Evolutionary conservation across 106 monocot genomes (phyloP).

Genomic region (Hemerocallis citrina): DNA sequence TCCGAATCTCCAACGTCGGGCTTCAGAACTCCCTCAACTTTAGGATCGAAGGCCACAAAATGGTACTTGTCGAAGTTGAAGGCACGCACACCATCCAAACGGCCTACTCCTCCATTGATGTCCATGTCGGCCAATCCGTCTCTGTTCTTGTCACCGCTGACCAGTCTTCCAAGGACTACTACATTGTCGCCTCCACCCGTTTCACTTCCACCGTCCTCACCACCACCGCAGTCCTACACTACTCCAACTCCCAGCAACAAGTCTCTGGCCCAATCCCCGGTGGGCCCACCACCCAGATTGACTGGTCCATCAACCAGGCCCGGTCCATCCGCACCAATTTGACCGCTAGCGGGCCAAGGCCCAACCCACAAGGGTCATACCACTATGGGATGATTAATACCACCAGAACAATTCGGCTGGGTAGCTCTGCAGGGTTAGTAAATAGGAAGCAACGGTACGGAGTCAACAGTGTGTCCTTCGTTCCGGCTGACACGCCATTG

Average conservation of each 20-base stretch:
- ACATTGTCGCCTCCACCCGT: slow-evolving; percentile 65
- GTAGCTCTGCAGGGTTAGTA: slow-evolving; percentile 43
- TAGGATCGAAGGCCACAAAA: slow-evolving; percentile 52
- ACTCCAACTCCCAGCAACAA: slow-evolving; percentile 33
- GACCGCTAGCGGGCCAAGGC: slow-evolving; percentile 82
- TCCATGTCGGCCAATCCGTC: slow-evolving; percentile 72
- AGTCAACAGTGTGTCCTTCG: slow-evolving; percentile 70
- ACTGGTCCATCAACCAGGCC: slow-evolving; percentile 80
- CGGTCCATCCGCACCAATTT: slow-evolving; percentile 54
- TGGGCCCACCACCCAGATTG: slow-evolving; percentile 40
- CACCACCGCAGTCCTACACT: slow-evolving; percentile 60
- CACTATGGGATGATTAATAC: slow-evolving; percentile 68
- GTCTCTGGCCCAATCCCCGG: slow-evolving; percentile 32
- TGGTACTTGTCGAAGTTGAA: slow-evolving; percentile 82
- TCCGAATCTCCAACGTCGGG: slow-evolving; percentile 84
- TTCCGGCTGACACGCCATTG: slow-evolving; percentile 55
- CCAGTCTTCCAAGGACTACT: slow-evolving; percentile 52
- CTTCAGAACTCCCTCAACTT: slow-evolving; percentile 70
- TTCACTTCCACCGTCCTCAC: slow-evolving; percentile 37
- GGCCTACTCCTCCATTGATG: slow-evolving; percentile 49
- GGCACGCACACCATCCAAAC: slow-evolving; percentile 84
- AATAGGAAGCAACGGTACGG: slow-evolving; percentile 62
- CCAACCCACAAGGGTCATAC: slow-evolving; percentile 86
- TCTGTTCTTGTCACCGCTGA: slow-evolving; percentile 71
- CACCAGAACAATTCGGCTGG: slow-evolving; percentile 51